phyloP scores from a whole-genome alignment of 2,329 filamentous ascomycete genomes.

The Cytospora mali region DNA sequence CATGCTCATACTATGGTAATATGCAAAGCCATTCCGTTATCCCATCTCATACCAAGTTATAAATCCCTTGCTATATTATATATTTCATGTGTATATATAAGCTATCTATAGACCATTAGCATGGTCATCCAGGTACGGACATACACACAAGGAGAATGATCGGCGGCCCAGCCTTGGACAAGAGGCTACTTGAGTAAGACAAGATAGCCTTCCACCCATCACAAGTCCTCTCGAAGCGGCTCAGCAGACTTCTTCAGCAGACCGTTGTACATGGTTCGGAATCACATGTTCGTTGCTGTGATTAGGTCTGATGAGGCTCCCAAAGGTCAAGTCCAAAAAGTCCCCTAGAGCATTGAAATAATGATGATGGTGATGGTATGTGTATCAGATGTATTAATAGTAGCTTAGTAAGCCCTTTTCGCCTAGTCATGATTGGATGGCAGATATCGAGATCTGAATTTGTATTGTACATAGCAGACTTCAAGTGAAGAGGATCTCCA shows the following conservation, averaged over 20 bases:
- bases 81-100: background rate
- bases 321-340: background rate
- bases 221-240: background rate
- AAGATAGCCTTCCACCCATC: background rate
- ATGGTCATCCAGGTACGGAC: background rate
- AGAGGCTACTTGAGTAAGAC: background rate
- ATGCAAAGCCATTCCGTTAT: background rate
- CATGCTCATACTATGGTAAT: background rate
- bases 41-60: no score
- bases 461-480: no score
- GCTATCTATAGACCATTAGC: background rate
- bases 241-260: conserved; percentile 6
- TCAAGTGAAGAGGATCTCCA: background rate
- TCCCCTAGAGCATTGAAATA: no score
- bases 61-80: no score
- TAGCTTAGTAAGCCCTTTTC: background rate
- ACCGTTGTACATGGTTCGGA: background rate
- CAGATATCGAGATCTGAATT: background rate
- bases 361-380: no score
- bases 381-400: no score
- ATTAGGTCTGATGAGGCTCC: background rate
- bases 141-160: background rate
- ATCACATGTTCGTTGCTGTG: background rate
- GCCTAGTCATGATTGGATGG: background rate
- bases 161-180: background rate